Conservation (phyloP, 2,329 filamentous ascomycete species). For the Alternaria sp. region DNA sequence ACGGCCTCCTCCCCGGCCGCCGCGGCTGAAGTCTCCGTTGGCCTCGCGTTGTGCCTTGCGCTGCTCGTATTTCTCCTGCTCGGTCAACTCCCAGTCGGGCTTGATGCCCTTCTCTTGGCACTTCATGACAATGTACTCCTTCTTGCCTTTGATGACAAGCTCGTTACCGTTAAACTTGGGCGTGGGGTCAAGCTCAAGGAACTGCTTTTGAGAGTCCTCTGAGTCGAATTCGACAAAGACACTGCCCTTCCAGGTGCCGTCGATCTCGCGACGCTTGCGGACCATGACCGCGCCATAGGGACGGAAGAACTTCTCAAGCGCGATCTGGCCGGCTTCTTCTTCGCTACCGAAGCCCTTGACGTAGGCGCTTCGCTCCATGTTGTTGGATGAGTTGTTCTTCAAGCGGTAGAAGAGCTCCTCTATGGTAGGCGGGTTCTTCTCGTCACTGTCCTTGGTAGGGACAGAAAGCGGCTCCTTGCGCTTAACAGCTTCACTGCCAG, state of each 20-base stretch:
- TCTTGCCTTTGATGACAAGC: constrained; percentile 85
- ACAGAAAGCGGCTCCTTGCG: constrained; percentile 73
- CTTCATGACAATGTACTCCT: constrained; percentile 73
- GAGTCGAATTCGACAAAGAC: constrained; percentile 92
- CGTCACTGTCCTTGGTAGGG: constrained; percentile 45
- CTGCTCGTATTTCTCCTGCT: constrained; percentile 26
- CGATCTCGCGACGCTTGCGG: constrained; percentile 79
- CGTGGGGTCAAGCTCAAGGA: constrained; percentile 79
- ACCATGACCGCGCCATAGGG: constrained; percentile 80
- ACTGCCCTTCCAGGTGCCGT: constrained; percentile 87
- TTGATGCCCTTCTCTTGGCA: constrained; percentile 57
- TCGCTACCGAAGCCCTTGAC: constrained; percentile 94
- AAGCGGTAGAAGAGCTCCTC: constrained; percentile 58
- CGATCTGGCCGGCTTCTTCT: constrained; percentile 83
- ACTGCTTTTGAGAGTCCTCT: constrained; percentile 79
- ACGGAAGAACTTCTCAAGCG: constrained; percentile 91
- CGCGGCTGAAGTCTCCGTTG: constrained; percentile 44
- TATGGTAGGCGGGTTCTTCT: constrained; percentile 30
- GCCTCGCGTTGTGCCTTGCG: constrained; percentile 24
- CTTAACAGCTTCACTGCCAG: constrained; percentile 59
- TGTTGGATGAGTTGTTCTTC: constrained; percentile 67
- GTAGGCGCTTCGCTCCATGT: constrained; percentile 81
- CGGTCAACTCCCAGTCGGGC: constrained; percentile 52
- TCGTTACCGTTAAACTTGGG: constrained; percentile 85
- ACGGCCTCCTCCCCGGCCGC: constrained; percentile 41